Base-by-base conservation (phyloP, 2,329 filamentous ascomycete genomes). In the Clarireedia hainanense region DNA sequence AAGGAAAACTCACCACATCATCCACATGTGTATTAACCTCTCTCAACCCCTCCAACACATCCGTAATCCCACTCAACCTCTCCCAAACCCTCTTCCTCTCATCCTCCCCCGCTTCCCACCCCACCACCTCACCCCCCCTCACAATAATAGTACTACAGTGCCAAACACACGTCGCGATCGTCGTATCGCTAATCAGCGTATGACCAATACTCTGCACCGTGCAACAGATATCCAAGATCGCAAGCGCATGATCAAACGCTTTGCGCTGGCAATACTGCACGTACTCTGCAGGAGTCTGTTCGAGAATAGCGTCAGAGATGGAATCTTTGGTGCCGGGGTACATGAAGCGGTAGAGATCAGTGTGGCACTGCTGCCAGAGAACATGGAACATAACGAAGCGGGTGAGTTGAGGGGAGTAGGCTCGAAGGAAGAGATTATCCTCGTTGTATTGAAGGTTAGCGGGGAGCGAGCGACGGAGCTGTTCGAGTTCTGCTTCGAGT, bases 361-460 rank as follows among this genome's bases (percentile, higher is more conserved):
- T 48, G 37, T 53, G 51, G 20, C 51, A 53, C 40, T 53, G 51
- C 40, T 53, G 51, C 51, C 51, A 53, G 20, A 53, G 37, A 27
- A 53, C 23, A 39, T 53, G 51, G 20, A 53, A 53, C 51, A 53
- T 53, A 5, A 53, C 51, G n/a, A 53, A 53, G 47, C 51, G 34
- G 5, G 51, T 53, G 15, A 53, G 20, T 17, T 55, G 52, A 15
- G 52, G 52, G n/a, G 52, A 55, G 15, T 55, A 55, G 15, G 52
- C 52, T 20, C 52, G 46, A 15, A 55, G 52, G 7, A 55, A 55
- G n/a, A 55, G 52, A 40, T 55, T 55, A 9, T 55, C 52, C 43
- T 55, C 52, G 46, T 36, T 55, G 7, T 55, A 55, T 50, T 55
- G 52, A 24, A 55, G 52, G 3, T 50, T 55, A 27, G 45, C 52